Conservation (phyloP, 495 filamentous ascomycete species). For the Penicillium cosmopolitanum region DNA sequence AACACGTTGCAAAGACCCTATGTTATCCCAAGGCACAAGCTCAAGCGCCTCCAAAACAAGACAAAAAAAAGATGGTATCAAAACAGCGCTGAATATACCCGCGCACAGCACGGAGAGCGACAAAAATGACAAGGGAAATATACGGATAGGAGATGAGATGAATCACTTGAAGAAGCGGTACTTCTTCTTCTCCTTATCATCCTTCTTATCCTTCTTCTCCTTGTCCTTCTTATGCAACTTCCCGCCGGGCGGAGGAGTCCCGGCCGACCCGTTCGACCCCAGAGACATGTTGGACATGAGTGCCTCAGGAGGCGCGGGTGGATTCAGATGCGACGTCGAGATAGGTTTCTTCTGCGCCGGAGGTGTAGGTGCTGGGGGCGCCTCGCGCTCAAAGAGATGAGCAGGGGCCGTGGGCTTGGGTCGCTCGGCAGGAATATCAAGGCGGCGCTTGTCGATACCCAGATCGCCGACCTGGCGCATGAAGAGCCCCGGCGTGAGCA, state of each 20-base stretch:
- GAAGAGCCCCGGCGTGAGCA: constrained; percentile 81
- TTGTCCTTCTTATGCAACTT: constrained; percentile 40
- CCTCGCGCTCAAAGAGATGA: constrained; percentile 82
- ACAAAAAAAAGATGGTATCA: constrained; percentile 43
- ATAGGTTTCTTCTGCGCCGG: constrained; percentile 42
- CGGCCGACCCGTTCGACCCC: constrained; percentile 43
- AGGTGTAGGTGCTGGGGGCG: constrained; percentile 47
- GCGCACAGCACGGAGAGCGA: constrained; percentile 13
- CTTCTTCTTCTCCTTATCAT: constrained; percentile 68
- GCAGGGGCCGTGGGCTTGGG: constrained; percentile 80
- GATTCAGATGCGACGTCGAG: constrained; percentile 31
- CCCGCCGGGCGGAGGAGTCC: constrained; percentile 28
- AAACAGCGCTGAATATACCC: constrained; percentile 35
- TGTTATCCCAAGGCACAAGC: too few species aligned
- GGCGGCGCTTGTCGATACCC: constrained; percentile 67
- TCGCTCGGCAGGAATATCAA: constrained; percentile 80
- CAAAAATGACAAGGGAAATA: constrained; percentile 3
- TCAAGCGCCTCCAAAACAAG: constrained; percentile 23
- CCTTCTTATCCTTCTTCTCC: constrained; percentile 75
- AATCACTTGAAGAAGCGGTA: constrained; percentile 72
- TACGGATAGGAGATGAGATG: constrained; percentile 4
- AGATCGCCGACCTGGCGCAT: constrained; percentile 81
- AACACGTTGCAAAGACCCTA: too few species aligned
- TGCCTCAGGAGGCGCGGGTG: constrained; percentile 56
- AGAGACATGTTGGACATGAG: constrained; percentile 64